Evolutionary conservation across 179 eudicot species (phyloP), one percentile per base, ranked within the genome.

Genomic region (Spinacia oleracea): DNA sequence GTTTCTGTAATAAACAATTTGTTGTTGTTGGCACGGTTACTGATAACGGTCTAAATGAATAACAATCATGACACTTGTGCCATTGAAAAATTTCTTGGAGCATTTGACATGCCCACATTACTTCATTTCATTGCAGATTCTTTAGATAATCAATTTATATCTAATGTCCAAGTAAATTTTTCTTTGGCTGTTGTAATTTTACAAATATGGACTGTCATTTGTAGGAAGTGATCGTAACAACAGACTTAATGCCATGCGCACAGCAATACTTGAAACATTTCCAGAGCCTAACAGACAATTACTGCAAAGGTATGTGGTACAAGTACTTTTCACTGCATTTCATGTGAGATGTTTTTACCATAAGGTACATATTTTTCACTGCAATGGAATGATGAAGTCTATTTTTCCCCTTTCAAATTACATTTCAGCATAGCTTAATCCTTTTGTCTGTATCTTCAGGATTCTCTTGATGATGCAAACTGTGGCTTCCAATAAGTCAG

Each of bases 261-360:
- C 86, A 59, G 99, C 99, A 55, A 88, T 96, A 81, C 80, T 88
- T 75, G 98, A 96, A 83, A 94, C 99, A 81, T 96, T 96, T 79
- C 99, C 99, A 25, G 99, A 96, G 86, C 99, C 99, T 74, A 96
- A 96, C 85, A 94, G 99, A 70, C 89, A 88, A 68, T 83, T 96
- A 78, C 83, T 96, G 69, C 98, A 96, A 84, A 96, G 99, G 99
- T 96, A 87, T 20, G 56, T 45, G 45, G 67, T 65, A 58, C 64
- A 60, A 23, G 11, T 34, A 16, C 25, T 53, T 59, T 59, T 58
- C 27, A 34, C 46, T 70, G 14, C 32, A 21, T 1, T 62, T 38
- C 58, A 59, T 34, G 8, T 16, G 68, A 70, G 68, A n/a, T 70
- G 25, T 27, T 18, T 8, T n/a, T 42, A 9, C 20, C 38, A 5